These are phyloP conservation scores for Neurospora discreta DNA, from an alignment of 495 filamentous ascomycete genomes.

Conservation along the genomic window DNA sequence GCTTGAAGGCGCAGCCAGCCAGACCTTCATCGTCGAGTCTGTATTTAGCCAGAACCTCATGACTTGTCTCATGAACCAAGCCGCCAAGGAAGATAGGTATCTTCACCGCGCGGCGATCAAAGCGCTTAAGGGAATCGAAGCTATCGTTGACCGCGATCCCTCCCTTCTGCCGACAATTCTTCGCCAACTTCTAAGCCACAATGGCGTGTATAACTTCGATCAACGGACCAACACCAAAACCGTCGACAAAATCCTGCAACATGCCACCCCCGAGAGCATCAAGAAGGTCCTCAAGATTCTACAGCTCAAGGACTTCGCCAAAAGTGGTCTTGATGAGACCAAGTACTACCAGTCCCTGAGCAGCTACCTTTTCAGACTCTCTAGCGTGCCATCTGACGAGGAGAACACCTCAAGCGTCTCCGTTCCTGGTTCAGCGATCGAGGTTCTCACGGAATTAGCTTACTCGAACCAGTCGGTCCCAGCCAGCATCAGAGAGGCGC, in stretches of 20 bases:
- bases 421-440: slow-evolving; percentile 28
- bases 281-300: slow-evolving; percentile 33
- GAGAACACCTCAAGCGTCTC: slow-evolving; percentile 16
- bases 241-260: slow-evolving; percentile 59
- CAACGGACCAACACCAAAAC: slow-evolving; percentile 81
- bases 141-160: slow-evolving; percentile 53
- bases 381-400: slow-evolving; percentile 15
- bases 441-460: slow-evolving; percentile 34
- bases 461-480: slow-evolving; percentile 44
- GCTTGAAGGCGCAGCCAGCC: slow-evolving; percentile 37
- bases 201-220: slow-evolving; percentile 73
- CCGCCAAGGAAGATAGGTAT: slow-evolving; percentile 70
- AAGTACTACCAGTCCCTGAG: slow-evolving; percentile 38
- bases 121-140: slow-evolving; percentile 54
- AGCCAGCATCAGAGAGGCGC: slow-evolving; percentile 51
- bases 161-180: slow-evolving; percentile 48
- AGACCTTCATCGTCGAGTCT: slow-evolving; percentile 16
- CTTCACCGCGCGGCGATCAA: slow-evolving; percentile 71
- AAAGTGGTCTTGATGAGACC: slow-evolving; percentile 24
- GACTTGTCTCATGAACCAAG: slow-evolving; percentile 76
- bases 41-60: slow-evolving; percentile 78
- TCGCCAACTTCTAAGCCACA: slow-evolving; percentile 50
- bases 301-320: slow-evolving; percentile 17
- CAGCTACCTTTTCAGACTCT: slow-evolving; percentile 40
- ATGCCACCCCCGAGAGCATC: slow-evolving; percentile 44